Evolutionary conservation across 768 basidiomycete genomes (phyloP), one percentile per base, ranked within the genome.

Genomic region (Pleurotus ostreatus): DNA sequence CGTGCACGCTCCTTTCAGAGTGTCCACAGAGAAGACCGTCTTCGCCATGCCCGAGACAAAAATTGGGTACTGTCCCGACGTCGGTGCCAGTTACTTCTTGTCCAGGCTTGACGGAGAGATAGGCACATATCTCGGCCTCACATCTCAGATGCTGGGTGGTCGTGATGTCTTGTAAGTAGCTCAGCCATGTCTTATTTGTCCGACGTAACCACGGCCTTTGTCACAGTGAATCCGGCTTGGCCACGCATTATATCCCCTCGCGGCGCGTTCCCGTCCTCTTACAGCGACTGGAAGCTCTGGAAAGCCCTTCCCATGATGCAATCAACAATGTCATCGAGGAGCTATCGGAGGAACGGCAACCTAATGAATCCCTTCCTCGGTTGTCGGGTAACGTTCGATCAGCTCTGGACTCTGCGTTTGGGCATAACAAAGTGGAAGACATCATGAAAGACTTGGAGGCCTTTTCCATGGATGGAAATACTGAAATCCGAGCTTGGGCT

Each of bases 11-110:
- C 81, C 87, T 0, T 94, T 98, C 71, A 82, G 97, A 58, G 81
- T 99, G 55, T 95, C 95, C 3, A 98, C 96, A 2, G 94, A 96
- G 69, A 89, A 89, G 23, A 97, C 95, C 0, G 57, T 81, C 1
- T 91, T 98, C 68, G 88, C 94, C 5, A 98, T 98, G 97, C 97
- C 97, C 13, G 97, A 99, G 74, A 94, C 91, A 11, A 90, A 89
- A 64, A 94, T 94, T 63, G 90, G 89, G 44, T 93, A 91, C 66
- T 84, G 74, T 60, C 95, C 96, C 25, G 96, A 99, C 70, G 95
- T 99, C 22, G 97, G 97, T 16, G 89, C 88, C 25, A 94, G 83
- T 63, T 91, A 84, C 73, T 95, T 94, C 75, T 75, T 99, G 49
- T 86, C 94, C 38, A 83, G 87, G 60, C 72, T 98, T 58, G 97